These are phyloP conservation scores for Cyanidioschyzon merolae DNA, from an alignment of 23 red algal species.

Conservation along the genomic window DNA sequence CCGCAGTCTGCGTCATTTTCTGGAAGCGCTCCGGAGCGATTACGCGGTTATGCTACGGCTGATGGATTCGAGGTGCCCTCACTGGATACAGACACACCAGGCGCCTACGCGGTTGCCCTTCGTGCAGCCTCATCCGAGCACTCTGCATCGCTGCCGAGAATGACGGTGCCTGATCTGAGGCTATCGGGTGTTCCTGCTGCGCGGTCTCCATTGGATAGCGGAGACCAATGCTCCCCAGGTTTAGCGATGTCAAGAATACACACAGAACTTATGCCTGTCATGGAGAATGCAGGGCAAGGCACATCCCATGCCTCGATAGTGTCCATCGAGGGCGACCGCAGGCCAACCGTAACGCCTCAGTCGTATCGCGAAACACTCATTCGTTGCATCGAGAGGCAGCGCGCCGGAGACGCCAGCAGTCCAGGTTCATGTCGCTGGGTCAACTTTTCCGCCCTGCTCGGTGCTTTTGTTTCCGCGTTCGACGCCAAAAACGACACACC, in stretches of 20 bases:
- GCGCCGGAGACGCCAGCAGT: too few species aligned
- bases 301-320: not conserved
- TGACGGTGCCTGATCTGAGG: not conserved
- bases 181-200: not conserved
- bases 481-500: too few species aligned
- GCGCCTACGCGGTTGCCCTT: not conserved
- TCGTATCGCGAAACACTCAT: too few species aligned
- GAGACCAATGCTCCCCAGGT: not conserved
- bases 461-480: too few species aligned
- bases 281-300: not conserved
- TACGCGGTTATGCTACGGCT: not conserved
- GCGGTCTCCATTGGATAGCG: not conserved
- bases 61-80: not conserved
- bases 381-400: too few species aligned
- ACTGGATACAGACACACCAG: not conserved
- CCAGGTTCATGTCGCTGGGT: too few species aligned
- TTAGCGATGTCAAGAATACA: not conserved
- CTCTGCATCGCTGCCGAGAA: not conserved
- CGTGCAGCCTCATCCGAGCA: not conserved
- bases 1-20: not conserved
- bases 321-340: too few species aligned
- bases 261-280: not conserved
- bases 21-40: not conserved
- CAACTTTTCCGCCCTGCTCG: too few species aligned
- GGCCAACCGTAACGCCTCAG: too few species aligned